phyloP scores from a whole-genome alignment of 106 monocot genomes.

The Cymbidium sinense region DNA sequence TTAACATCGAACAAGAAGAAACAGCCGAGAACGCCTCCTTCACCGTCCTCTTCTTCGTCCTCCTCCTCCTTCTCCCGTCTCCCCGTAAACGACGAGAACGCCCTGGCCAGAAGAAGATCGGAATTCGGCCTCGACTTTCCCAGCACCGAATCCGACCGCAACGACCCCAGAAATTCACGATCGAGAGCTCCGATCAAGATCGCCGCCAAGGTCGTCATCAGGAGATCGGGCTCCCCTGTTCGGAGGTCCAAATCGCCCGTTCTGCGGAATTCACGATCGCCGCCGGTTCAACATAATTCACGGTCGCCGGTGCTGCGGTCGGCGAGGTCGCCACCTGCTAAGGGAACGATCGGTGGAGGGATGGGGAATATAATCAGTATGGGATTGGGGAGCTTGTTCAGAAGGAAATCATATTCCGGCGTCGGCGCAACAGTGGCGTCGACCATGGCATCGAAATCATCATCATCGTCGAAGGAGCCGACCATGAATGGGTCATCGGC shows the following conservation, averaged over 20 bases:
- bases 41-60: background rate
- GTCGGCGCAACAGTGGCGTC: background rate
- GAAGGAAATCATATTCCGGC: slow-evolving; percentile 16
- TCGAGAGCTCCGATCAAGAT: slow-evolving; percentile 8
- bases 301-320: background rate
- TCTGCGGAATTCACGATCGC: background rate
- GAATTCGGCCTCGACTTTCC: slow-evolving; percentile 23
- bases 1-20: background rate
- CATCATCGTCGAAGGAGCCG: background rate
- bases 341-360: background rate
- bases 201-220: slow-evolving; percentile 1
- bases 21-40: background rate
- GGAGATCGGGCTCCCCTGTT: background rate
- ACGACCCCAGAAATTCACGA: background rate
- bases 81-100: too few species aligned
- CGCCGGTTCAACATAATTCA: background rate
- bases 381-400: slow-evolving; percentile 28
- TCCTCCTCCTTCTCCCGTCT: slow-evolving; percentile 1
- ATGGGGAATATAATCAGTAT: slow-evolving; percentile 29
- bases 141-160: slow-evolving; percentile 27
- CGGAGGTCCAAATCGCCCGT: background rate
- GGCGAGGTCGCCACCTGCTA: background rate
- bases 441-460: background rate
- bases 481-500: background rate
- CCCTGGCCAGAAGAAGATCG: background rate